A percentile compares a stretch with the other conserved stretches of the same genome.
Conservation (phyloP, 2,329 filamentous ascomycete genomes). For the Penicillium sp. region DNA sequence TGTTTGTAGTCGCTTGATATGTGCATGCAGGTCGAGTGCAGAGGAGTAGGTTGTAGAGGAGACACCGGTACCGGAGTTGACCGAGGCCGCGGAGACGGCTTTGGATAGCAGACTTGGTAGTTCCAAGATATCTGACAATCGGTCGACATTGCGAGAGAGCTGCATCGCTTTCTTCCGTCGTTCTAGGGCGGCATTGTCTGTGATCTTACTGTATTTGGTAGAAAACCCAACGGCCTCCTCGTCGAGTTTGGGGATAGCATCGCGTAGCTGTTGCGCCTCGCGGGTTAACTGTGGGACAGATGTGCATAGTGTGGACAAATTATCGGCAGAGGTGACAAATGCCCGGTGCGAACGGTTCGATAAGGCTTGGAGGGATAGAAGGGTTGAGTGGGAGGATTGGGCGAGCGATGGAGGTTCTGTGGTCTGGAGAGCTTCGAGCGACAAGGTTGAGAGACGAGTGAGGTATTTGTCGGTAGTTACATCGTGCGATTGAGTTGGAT, state of each 20-base stretch:
- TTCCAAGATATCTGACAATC: conserved; percentile 86
- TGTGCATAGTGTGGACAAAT: conserved; percentile 69
- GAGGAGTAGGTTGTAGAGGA: conserved; percentile 74
- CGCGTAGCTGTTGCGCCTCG: conserved; percentile 64
- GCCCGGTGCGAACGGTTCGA: conserved; percentile 85
- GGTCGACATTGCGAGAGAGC: conserved; percentile 80
- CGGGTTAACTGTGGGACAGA: conserved; percentile 68
- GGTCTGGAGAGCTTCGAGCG: conserved; percentile 67
- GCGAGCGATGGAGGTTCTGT: conserved; percentile 77
- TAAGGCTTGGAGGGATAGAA: conserved; percentile 79
- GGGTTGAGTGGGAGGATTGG: conserved; percentile 74
- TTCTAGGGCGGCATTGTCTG: conserved; percentile 66
- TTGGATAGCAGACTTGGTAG: conserved; percentile 81
- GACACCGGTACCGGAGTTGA: conserved; percentile 34
- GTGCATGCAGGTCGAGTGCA: conserved; percentile 86
- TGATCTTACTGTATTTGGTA: conserved; percentile 72
- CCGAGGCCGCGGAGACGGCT: conserved; percentile 52
- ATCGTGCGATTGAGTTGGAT: conserved; percentile 35
- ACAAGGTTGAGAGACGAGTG: conserved; percentile 70
- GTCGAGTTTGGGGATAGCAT: conserved; percentile 75
- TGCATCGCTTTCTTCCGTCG: conserved; percentile 76
- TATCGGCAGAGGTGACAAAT: conserved; percentile 75
- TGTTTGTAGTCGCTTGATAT: conserved; percentile 80
- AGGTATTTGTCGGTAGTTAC: conserved; percentile 61
- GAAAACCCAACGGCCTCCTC: conserved; percentile 76